phyloP scores from a whole-genome alignment of 768 basidiomycete genomes.

The Russula abietina region DNA sequence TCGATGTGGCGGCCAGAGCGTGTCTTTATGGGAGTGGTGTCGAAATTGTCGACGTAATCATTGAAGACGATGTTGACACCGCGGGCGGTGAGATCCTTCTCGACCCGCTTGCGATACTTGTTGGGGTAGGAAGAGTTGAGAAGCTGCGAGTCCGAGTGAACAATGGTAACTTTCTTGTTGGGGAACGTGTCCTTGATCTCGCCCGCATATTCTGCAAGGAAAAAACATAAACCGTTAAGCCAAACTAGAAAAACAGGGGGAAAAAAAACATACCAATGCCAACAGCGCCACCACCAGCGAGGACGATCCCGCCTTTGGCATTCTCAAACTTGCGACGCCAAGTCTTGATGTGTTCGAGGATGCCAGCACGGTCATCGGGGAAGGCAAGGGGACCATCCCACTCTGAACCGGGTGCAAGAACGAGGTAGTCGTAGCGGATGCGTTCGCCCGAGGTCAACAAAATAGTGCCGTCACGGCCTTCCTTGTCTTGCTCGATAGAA shows the following conservation, averaged over 20 bases:
- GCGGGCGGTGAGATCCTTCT: constrained; percentile 37
- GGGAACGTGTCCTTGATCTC: constrained; percentile 42
- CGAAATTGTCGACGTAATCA: constrained; percentile 42
- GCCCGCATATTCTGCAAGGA: constrained; percentile 37
- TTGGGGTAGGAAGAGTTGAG: constrained; percentile 52
- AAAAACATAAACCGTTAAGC: constrained; percentile 2
- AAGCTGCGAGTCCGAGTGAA: constrained; percentile 49
- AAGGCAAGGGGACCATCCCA: constrained; percentile 33
- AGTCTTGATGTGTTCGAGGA: constrained; percentile 22
- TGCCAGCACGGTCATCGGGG: constrained; percentile 32
- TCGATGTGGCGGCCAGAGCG: constrained; percentile 44
- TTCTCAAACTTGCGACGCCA: constrained; percentile 32
- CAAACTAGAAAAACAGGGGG: neutral
- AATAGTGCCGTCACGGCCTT: constrained; percentile 9
- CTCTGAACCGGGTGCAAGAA: constrained; percentile 20
- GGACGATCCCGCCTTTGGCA: constrained; percentile 30
- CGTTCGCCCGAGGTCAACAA: constrained; percentile 15
- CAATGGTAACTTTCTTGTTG: constrained; percentile 50
- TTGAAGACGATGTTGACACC: constrained; percentile 47
- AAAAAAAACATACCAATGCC: constrained; percentile 36
- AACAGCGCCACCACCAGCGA: constrained; percentile 37
- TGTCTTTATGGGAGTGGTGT: constrained; percentile 39
- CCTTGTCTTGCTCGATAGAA: constrained; percentile 10
- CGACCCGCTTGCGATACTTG: constrained; percentile 46
- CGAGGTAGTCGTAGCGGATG: constrained; percentile 20